These are phyloP conservation scores for Boletus patriciae DNA, from an alignment of 768 basidiomycete genomes.

Conservation along the genomic window DNA sequence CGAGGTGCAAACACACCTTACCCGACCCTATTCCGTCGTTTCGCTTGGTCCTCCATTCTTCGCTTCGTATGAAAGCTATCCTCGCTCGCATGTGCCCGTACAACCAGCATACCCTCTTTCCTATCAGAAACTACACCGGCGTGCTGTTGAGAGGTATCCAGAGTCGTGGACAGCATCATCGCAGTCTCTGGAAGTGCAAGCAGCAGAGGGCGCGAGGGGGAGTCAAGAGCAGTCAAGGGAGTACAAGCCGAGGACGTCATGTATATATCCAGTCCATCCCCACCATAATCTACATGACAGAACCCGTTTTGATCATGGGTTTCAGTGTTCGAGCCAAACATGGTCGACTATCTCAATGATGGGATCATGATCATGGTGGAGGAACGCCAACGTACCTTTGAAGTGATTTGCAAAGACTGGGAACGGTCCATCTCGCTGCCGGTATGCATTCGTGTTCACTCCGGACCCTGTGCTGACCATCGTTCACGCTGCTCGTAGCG, in stretches of 20 bases:
- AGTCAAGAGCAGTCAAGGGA: too few relatives aligned
- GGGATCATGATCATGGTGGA: too few relatives aligned
- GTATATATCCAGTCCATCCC: conserved; percentile 43
- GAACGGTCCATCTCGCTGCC: conserved; percentile 52
- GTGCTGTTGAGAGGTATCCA: conserved; percentile 84
- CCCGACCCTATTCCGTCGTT: too few relatives aligned
- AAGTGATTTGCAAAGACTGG: conserved; percentile 78
- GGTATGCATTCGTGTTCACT: conserved; percentile 36
- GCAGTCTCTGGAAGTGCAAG: conserved; percentile 42
- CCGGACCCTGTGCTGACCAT: neutral
- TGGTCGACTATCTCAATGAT: conserved; percentile 97
- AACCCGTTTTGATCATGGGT: neutral
- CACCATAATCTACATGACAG: conserved; percentile 6
- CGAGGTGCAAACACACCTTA: too few relatives aligned
- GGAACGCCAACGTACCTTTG: conserved; percentile 69
- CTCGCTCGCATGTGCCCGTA: conserved; percentile 73
- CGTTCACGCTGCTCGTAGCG: neutral
- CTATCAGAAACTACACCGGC: conserved; percentile 90
- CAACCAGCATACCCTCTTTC: conserved; percentile 67
- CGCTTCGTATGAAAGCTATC: conserved; percentile 54
- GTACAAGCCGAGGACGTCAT: too few relatives aligned
- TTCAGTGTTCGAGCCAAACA: conserved; percentile 92
- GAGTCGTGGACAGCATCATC: conserved; percentile 77
- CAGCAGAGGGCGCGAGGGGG: conserved; percentile 4
- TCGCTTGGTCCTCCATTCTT: too few relatives aligned